Evolutionary conservation across 2,329 filamentous ascomycete genomes (phyloP).

Genomic region (Penicillium aurantiogriseum): DNA sequence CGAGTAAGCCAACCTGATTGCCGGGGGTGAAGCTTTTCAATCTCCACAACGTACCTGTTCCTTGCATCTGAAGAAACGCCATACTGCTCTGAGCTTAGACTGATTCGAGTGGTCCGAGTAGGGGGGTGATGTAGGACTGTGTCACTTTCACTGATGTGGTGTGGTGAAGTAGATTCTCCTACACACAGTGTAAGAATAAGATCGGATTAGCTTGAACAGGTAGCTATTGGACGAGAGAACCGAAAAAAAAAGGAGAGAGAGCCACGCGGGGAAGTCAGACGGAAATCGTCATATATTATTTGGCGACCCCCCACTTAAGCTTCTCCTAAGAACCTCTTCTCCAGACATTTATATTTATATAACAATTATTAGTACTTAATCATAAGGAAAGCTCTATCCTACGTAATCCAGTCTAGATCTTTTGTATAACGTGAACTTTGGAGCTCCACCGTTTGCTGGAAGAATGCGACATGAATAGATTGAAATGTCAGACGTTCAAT

Average conservation of each 20-base stretch:
- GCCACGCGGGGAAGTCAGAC: slow-evolving; percentile 13
- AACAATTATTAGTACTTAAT: neutral
- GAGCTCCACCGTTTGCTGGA: neutral
- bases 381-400: neutral
- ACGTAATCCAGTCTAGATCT: neutral
- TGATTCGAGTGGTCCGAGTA: neutral
- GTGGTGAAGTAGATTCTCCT: neutral
- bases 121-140: neutral
- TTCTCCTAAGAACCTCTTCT: neutral
- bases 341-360: neutral
- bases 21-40: neutral
- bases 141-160: neutral
- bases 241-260: neutral
- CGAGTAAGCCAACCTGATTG: neutral
- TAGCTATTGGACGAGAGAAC: neutral
- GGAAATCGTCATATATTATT: slow-evolving; percentile 10
- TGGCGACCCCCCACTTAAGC: slow-evolving; percentile 7
- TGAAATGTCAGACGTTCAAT: neutral
- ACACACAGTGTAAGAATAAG: neutral
- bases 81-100: slow-evolving; percentile 16
- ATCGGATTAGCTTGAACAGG: neutral
- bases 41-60: slow-evolving; percentile 25
- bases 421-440: neutral
- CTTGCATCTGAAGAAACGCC: slow-evolving; percentile 26
- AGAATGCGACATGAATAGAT: neutral